Conservation (phyloP, 176 grass and related monocot species). For the Ensete ventricosum region DNA sequence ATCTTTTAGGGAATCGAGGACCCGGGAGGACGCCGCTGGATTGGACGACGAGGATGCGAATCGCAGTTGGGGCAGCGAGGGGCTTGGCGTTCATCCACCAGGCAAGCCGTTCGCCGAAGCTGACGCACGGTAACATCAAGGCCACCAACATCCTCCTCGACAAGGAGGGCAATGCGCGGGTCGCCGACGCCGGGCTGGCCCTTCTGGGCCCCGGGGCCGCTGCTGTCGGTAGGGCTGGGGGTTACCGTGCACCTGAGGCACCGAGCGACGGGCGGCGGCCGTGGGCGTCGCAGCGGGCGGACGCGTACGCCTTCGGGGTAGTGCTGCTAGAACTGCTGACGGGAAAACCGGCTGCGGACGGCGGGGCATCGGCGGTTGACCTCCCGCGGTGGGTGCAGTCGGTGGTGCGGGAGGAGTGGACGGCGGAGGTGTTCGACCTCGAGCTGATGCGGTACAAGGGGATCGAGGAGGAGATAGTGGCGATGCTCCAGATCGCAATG, state of each 20-base stretch:
- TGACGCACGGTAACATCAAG: conserved; percentile 89
- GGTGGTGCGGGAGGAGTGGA: conserved; percentile 96
- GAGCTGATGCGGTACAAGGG: conserved; percentile 97
- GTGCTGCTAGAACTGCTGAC: conserved; percentile 91
- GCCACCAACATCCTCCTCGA: conserved; percentile 81
- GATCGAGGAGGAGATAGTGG: conserved; percentile 98
- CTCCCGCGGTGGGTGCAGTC: conserved; percentile 91
- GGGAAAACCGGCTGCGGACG: conserved; percentile 36
- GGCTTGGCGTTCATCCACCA: conserved; percentile 92
- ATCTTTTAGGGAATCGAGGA: conserved; percentile 60
- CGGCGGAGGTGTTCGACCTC: conserved; percentile 96
- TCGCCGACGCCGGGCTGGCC: conserved; percentile 74
- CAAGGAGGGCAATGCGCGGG: conserved; percentile 37
- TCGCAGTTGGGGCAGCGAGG: conserved; percentile 48
- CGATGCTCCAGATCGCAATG: conserved; percentile 79
- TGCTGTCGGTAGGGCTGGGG: conserved; percentile 21
- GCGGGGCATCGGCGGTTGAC: conserved; percentile 34
- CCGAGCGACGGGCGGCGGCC: conserved; percentile 38
- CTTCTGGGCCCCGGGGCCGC: conserved; percentile 41
- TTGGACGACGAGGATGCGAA: conserved; percentile 59
- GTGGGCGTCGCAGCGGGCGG: conserved; percentile 79
- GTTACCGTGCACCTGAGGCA: conserved; percentile 77
- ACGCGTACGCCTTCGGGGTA: conserved; percentile 83
- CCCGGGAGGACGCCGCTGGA: conserved; percentile 72
- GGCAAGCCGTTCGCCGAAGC: conserved; percentile 43